Conservation (phyloP, 176 grass and related monocot species). For the Aegilops longissima region DNA sequence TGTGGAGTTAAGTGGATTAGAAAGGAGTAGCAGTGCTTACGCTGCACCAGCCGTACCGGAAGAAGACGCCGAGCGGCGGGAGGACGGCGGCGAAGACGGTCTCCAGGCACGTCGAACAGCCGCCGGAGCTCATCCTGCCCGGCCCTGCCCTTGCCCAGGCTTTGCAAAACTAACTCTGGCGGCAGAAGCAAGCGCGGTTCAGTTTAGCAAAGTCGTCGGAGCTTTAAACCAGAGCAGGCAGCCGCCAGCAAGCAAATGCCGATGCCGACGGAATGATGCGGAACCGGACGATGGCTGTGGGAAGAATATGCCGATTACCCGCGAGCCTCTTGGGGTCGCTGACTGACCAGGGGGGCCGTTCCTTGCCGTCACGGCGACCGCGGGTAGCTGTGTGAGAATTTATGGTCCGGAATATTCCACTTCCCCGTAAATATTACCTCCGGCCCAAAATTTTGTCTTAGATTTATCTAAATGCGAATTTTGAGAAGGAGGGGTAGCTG, state of each 20-base stretch:
- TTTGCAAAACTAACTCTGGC: too few species aligned
- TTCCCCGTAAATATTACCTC: too few species aligned
- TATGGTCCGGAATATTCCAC: too few species aligned
- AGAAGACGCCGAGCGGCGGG: constrained; percentile 79
- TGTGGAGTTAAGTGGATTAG: background rate
- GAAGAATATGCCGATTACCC: constrained; percentile 28
- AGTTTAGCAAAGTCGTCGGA: background rate
- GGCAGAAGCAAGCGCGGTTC: too few species aligned
- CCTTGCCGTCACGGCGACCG: too few species aligned
- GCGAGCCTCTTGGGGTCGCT: background rate
- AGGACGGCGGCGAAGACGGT: constrained; percentile 55
- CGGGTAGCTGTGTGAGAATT: too few species aligned
- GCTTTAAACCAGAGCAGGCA: constrained; percentile 11
- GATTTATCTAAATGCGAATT: too few species aligned
- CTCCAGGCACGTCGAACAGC: constrained; percentile 62
- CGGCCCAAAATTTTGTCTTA: too few species aligned
- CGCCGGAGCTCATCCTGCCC: constrained; percentile 44
- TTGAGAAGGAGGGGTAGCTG: too few species aligned
- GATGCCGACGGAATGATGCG: constrained; percentile 1
- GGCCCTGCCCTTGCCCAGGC: too few species aligned
- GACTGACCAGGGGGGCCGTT: background rate
- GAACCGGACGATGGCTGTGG: constrained; percentile 12
- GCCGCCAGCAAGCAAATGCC: background rate
- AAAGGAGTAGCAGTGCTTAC: constrained; percentile 21
- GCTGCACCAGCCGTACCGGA: constrained; percentile 78